These are phyloP conservation scores for Larix kaempferi DNA, from an alignment of 75 land plant genomes.

Conservation along the genomic window DNA sequence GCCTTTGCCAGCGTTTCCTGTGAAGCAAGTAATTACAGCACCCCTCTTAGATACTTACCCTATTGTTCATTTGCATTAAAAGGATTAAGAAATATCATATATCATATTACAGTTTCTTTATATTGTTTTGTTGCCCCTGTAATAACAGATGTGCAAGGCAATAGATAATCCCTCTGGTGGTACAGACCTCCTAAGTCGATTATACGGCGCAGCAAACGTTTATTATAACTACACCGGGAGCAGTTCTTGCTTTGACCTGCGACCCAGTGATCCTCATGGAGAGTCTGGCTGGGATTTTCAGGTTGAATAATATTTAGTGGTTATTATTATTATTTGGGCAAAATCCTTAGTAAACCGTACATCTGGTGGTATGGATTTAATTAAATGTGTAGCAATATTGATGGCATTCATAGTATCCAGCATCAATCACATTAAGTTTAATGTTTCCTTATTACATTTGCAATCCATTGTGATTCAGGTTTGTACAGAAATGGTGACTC, in stretches of 20 bases:
- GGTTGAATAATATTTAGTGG: constrained; percentile 4
- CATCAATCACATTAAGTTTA: neutral
- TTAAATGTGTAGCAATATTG: too few species aligned
- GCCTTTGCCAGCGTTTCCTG: constrained; percentile 39
- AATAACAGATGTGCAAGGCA: constrained; percentile 36
- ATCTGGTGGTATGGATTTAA: too few species aligned
- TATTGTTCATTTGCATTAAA: too few species aligned
- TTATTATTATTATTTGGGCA: too few species aligned
- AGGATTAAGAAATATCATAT: too few species aligned
- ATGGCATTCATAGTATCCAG: too few species aligned
- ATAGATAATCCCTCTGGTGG: constrained; percentile 23
- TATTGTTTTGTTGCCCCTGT: neutral
- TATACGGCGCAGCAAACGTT: constrained; percentile 27
- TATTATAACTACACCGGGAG: constrained; percentile 15
- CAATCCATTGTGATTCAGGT: neutral
- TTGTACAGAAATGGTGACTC: too few species aligned
- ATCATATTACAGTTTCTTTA: too few species aligned
- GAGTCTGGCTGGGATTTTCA: constrained; percentile 27
- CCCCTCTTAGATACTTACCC: too few species aligned
- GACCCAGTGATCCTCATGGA: constrained; percentile 26
- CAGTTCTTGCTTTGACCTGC: constrained; percentile 19
- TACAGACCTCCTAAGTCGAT: constrained; percentile 12
- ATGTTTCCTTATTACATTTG: too few species aligned
- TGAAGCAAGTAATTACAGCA: constrained; percentile 11
- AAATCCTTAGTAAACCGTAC: too few species aligned